Evolutionary conservation across 2,329 filamentous ascomycete genomes (phyloP), one percentile per base, ranked within the genome.

Genomic region (Kalmusia sp.): DNA sequence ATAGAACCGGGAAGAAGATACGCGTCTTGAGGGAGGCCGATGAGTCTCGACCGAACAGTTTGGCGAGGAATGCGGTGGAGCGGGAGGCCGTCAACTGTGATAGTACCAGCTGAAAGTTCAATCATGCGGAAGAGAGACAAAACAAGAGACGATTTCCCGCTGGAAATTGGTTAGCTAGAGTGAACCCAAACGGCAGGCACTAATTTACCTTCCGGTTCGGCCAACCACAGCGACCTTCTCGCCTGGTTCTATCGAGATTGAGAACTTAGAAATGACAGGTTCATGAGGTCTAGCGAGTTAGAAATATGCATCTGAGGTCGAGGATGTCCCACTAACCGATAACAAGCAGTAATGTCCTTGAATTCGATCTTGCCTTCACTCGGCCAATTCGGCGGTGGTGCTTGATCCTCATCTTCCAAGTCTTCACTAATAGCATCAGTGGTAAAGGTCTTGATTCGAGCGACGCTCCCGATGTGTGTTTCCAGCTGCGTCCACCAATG

Each of bases 401-500:
- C 59, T 11, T 68, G 62, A 34, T 75, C 69, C 57, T 84, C 80
- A 2, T 79, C 84, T 37, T 87, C 83, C 17, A 84, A 67, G 40
- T 82, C 73, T 58, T 84, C 81, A 1, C 72, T 74, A 8, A 74
- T 62, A 1, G 78, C 76, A 25, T 72, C 75, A 6, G 75, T 72
- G 1, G 75, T 76, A 55, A 85, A 85, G n/a, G 77, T 76, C 63
- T 81, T 82, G 55, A 86, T 76, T 19, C 84, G 76, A 4, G 79
- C 75, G 7, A 87, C 77, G 8, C 83, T 83, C 6, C 84, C 84
- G 38, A 87, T 79, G 31, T 80, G 78, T 0, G 83, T 86, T 58
- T 87, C 84, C 14, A 87, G 70, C 35, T 77, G 76, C 0, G 84
- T 86, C 83, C 83, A 87, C 39, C 76, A 79, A 0, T 76, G 67